Conservation (phyloP, 257 asterid species). For the Lycium ferocissimum region DNA sequence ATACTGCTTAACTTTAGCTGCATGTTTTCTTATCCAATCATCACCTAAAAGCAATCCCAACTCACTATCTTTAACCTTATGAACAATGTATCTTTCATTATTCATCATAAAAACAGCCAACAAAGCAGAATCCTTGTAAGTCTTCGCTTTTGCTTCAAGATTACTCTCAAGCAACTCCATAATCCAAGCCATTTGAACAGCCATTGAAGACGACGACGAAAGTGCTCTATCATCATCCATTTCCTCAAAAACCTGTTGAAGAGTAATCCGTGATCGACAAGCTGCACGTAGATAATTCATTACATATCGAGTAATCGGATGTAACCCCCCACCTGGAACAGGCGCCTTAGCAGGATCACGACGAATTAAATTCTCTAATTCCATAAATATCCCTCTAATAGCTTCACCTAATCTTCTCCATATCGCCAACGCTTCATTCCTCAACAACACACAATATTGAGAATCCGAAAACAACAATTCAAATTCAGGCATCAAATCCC, state of each 20-base stretch:
- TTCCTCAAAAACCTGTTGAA: conserved; percentile 90
- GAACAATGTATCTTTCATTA: conserved; percentile 83
- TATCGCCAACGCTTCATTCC: conserved; percentile 79
- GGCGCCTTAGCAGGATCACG: conserved; percentile 88
- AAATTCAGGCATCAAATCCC: conserved; percentile 90
- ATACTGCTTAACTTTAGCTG: conserved; percentile 72
- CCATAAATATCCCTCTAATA: conserved; percentile 90
- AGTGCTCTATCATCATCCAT: conserved; percentile 54
- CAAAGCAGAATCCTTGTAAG: conserved; percentile 75
- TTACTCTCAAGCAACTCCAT: conserved; percentile 96
- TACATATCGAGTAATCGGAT: conserved; percentile 93
- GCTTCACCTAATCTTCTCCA: conserved; percentile 94
- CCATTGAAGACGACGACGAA: conserved; percentile 62
- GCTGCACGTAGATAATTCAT: conserved; percentile 98
- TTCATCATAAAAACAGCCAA: conserved; percentile 90
- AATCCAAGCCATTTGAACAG: conserved; percentile 82
- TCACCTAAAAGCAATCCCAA: conserved; percentile 82
- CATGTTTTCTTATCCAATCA: conserved; percentile 86
- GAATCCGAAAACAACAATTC: conserved; percentile 77
- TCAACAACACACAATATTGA: conserved; percentile 69
- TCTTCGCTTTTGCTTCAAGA: conserved; percentile 85
- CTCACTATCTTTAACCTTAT: conserved; percentile 70
- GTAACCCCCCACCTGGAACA: conserved; percentile 90
- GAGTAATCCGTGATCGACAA: conserved; percentile 73
- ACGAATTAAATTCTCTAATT: conserved; percentile 88